These are phyloP conservation scores for Hyaloscypha bicolor DNA, from an alignment of 495 filamentous ascomycete genomes.

Conservation along the genomic window DNA sequence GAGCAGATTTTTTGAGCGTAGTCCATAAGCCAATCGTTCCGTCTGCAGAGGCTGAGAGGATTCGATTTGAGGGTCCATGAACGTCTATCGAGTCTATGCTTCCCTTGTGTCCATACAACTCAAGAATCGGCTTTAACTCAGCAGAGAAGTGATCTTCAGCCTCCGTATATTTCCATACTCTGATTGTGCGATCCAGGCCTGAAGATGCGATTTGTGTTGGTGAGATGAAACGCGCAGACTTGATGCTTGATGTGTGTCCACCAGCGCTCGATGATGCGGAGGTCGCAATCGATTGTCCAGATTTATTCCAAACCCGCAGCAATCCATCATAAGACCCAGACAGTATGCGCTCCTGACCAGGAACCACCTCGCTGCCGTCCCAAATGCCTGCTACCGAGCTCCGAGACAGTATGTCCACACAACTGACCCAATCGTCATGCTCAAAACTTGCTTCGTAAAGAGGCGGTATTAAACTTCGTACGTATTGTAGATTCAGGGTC, in stretches of 20 bases:
- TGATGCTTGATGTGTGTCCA: slow-evolving; percentile 75
- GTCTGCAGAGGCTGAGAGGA: slow-evolving; percentile 83
- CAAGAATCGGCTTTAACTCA: slow-evolving; percentile 72
- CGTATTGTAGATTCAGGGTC: slow-evolving; percentile 87
- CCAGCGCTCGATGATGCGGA: slow-evolving; percentile 62
- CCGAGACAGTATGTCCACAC: slow-evolving; percentile 80
- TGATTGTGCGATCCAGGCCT: slow-evolving; percentile 78
- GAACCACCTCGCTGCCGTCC: slow-evolving; percentile 44
- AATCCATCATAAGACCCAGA: slow-evolving; percentile 89
- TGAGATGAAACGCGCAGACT: slow-evolving; percentile 78
- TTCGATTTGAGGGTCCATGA: slow-evolving; percentile 69
- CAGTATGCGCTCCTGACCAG: slow-evolving; percentile 71
- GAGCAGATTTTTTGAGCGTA: slow-evolving; percentile 69
- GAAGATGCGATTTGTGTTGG: slow-evolving; percentile 75
- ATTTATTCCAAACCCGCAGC: slow-evolving; percentile 84
- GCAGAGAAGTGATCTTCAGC: slow-evolving; percentile 58
- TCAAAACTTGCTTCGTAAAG: slow-evolving; percentile 83
- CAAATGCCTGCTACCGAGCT: slow-evolving; percentile 64
- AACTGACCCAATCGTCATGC: slow-evolving; percentile 95
- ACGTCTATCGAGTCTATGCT: slow-evolving; percentile 77
- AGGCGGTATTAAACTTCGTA: slow-evolving; percentile 86
- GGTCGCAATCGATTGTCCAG: slow-evolving; percentile 73
- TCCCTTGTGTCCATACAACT: slow-evolving; percentile 83
- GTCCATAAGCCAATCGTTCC: slow-evolving; percentile 84
- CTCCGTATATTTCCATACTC: slow-evolving; percentile 85